These are phyloP conservation scores for Magnaporthales sp. DNA, from an alignment of 2,329 filamentous ascomycete species.

Conservation along the genomic window DNA sequence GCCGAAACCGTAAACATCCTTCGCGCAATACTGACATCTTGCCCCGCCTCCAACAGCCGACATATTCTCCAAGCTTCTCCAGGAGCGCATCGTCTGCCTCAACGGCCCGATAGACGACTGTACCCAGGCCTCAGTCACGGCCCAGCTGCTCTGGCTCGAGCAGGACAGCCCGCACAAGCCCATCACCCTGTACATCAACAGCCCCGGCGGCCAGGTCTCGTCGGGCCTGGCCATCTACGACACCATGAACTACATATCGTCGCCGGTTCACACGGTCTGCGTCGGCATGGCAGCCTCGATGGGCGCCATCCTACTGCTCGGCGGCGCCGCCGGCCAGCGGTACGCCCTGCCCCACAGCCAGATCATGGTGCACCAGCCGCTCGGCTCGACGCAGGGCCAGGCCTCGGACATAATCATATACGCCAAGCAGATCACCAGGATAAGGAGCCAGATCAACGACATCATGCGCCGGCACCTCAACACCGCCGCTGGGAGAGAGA, in stretches of 20 bases:
- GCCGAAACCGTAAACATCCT: background rate
- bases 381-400: constrained; percentile 60
- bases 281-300: constrained; percentile 92
- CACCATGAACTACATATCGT: constrained; percentile 94
- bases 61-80: constrained; percentile 72
- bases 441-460: constrained; percentile 76
- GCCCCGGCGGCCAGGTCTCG: constrained; percentile 84
- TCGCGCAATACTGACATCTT: background rate
- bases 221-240: constrained; percentile 91
- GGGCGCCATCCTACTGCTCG: constrained; percentile 81
- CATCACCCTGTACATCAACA: constrained; percentile 98
- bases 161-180: constrained; percentile 91
- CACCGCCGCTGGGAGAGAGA: constrained; percentile 62
- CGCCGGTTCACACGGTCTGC: constrained; percentile 89
- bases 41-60: constrained; percentile 45
- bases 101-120: constrained; percentile 88
- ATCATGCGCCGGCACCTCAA: constrained; percentile 87
- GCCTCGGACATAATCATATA: constrained; percentile 88
- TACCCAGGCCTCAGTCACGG: constrained; percentile 87
- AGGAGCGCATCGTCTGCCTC: constrained; percentile 90
- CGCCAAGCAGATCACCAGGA: constrained; percentile 88
- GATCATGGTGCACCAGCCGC: constrained; percentile 96
- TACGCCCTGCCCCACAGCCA: constrained; percentile 88
- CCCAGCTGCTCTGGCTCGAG: constrained; percentile 95
- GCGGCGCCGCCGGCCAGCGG: constrained; percentile 75